A percentile compares a stretch with the other conserved stretches of the same genome.
phyloP scores from a whole-genome alignment of 1,284 basidiomycete genomes.

The Limonomyces culmigenus region DNA sequence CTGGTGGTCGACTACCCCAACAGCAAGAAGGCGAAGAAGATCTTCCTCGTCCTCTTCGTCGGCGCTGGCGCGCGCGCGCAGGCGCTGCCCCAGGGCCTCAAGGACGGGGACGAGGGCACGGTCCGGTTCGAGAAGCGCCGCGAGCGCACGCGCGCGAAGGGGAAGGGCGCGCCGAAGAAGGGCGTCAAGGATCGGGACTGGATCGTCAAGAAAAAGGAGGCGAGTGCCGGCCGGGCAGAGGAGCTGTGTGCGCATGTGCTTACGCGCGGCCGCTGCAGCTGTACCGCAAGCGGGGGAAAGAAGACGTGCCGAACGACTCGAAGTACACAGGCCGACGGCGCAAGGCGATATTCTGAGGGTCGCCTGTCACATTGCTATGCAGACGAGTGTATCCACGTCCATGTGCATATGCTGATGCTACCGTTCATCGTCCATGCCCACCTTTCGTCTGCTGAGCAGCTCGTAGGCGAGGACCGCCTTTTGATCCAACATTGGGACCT shows the following conservation, averaged over 20 bases:
- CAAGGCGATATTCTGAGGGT: slow-evolving; percentile 4
- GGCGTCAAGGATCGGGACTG: slow-evolving; percentile 55
- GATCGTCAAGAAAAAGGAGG: slow-evolving; percentile 78
- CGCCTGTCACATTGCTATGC: too few relatives aligned
- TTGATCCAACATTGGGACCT: too few relatives aligned
- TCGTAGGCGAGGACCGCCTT: too few relatives aligned
- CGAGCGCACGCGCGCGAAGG: slow-evolving; percentile 29
- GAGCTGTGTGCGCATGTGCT: slow-evolving; percentile 3
- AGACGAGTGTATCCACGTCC: too few relatives aligned
- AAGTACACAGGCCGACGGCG: slow-evolving; percentile 71
- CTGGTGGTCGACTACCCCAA: slow-evolving; percentile 96
- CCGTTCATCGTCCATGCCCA: too few relatives aligned
- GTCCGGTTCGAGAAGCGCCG: slow-evolving; percentile 55
- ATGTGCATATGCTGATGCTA: too few relatives aligned
- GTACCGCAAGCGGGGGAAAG: slow-evolving; percentile 69
- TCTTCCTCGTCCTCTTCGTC: slow-evolving; percentile 81
- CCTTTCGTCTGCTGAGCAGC: too few relatives aligned
- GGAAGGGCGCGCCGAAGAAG: slow-evolving; percentile 47
- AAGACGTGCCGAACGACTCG: slow-evolving; percentile 63
- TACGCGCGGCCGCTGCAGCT: slow-evolving; percentile 24
- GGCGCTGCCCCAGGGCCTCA: slow-evolving; percentile 57
- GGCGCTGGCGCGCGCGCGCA: slow-evolving; percentile 47
- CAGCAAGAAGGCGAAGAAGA: slow-evolving; percentile 85
- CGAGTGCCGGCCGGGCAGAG: slow-evolving; percentile 13
- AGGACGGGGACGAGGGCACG: slow-evolving; percentile 48